A percentile compares a stretch with the other conserved stretches of the same genome.
Conservation (phyloP, 129 eudicot species). For the Gnaphalium uliginosum region DNA sequence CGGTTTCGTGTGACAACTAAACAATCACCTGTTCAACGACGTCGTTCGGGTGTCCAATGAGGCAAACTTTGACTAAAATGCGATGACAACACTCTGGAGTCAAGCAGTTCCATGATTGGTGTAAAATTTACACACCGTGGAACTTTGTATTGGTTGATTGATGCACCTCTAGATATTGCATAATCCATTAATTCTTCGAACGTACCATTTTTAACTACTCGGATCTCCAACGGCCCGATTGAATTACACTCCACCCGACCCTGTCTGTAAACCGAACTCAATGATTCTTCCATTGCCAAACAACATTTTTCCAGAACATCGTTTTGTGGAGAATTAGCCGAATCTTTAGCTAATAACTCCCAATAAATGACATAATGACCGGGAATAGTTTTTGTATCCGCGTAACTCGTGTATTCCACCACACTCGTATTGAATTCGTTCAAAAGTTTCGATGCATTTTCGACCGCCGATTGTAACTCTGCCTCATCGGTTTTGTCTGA, state of each 20-base stretch:
- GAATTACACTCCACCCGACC: slow-evolving; percentile 88
- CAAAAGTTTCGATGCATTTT: slow-evolving; percentile 58
- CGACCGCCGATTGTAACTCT: slow-evolving; percentile 76
- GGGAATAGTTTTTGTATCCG: slow-evolving; percentile 76
- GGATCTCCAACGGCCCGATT: slow-evolving; percentile 82
- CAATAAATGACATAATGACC: slow-evolving; percentile 91
- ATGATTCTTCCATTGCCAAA: slow-evolving; percentile 74
- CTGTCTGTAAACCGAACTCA: slow-evolving; percentile 88
- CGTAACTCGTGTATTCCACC: slow-evolving; percentile 87
- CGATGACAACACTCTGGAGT: slow-evolving; percentile 82
- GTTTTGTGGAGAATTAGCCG: slow-evolving; percentile 37
- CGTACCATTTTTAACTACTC: slow-evolving; percentile 82
- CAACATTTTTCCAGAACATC: slow-evolving; percentile 62
- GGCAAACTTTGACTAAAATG: slow-evolving; percentile 84
- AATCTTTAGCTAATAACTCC: slow-evolving; percentile 71
- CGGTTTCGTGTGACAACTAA: slow-evolving; percentile 35
- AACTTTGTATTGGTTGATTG: slow-evolving; percentile 87
- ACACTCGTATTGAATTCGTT: slow-evolving; percentile 53
- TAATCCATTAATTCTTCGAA: slow-evolving; percentile 94
- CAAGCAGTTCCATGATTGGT: slow-evolving; percentile 86
- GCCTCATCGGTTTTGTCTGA: slow-evolving; percentile 95
- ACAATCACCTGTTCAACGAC: slow-evolving; percentile 57
- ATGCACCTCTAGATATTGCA: slow-evolving; percentile 91
- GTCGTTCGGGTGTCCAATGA: slow-evolving; percentile 81
- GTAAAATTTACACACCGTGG: slow-evolving; percentile 91